These are phyloP conservation scores for Capsicum rhomboideum DNA, from an alignment of 257 asterid species.

Conservation along the genomic window DNA sequence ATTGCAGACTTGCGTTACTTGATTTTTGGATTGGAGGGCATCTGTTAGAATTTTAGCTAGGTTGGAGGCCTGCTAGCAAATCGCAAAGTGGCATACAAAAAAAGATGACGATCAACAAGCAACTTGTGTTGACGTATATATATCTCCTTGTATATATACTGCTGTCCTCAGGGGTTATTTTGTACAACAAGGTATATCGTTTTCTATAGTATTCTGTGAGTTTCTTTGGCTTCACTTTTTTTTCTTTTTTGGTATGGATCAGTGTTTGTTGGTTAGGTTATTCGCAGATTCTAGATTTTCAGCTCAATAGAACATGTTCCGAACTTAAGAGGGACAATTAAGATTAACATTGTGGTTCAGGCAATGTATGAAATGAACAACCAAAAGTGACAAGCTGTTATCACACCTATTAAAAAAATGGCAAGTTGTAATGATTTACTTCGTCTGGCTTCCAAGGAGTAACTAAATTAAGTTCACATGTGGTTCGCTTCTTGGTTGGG, in stretches of 20 bases:
- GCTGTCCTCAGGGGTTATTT: slow-evolving; percentile 88
- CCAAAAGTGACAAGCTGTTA: not conserved
- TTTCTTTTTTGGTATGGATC: not conserved
- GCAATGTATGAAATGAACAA: not conserved
- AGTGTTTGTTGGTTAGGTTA: not conserved
- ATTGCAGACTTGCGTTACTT: not conserved
- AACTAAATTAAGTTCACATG: not conserved
- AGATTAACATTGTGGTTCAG: not conserved
- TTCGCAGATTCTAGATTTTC: not conserved
- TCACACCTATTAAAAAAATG: not conserved
- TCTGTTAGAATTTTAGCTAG: not conserved
- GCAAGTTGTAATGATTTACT: not conserved
- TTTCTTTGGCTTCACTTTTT: not conserved
- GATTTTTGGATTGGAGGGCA: not conserved
- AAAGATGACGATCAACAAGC: slow-evolving; percentile 60
- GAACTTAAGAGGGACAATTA: not conserved
- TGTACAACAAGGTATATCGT: slow-evolving; percentile 76
- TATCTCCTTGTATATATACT: slow-evolving; percentile 69
- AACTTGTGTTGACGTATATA: slow-evolving; percentile 75
- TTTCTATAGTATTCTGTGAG: not conserved
- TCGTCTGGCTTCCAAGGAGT: not conserved
- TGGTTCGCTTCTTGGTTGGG: not conserved
- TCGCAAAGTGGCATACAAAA: not conserved
- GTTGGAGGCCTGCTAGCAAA: not conserved
- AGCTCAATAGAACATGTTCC: not conserved